These are phyloP conservation scores for Talaromyces stipitatus DNA, from an alignment of 495 filamentous ascomycete species.

Conservation along the genomic window DNA sequence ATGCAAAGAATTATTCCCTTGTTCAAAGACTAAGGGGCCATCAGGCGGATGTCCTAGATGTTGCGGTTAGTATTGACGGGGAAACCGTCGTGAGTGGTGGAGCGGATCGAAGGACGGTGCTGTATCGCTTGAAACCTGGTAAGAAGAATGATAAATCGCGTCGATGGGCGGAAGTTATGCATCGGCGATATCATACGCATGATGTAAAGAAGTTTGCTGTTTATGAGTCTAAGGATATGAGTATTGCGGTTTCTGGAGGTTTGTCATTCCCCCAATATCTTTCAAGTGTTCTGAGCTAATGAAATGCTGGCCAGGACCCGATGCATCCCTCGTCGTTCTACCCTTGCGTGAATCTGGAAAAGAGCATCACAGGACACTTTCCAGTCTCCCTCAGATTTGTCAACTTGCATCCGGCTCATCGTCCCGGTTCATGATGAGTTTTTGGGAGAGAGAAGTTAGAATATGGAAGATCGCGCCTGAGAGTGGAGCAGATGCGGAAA, in stretches of 20 bases:
- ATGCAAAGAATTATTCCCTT: conserved; percentile 82
- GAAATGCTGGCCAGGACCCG: conserved; percentile 54
- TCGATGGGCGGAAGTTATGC: conserved; percentile 79
- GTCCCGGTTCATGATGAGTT: conserved; percentile 71
- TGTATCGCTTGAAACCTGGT: conserved; percentile 56
- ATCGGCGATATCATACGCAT: conserved; percentile 76
- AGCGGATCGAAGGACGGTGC: conserved; percentile 77
- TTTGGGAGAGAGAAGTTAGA: conserved; percentile 84
- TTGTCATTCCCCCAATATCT: conserved; percentile 16
- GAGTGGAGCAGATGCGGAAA: conserved; percentile 29
- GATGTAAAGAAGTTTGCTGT: conserved; percentile 94
- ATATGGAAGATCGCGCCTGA: conserved; percentile 63
- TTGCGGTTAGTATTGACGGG: conserved; percentile 73
- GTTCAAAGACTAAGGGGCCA: conserved; percentile 78
- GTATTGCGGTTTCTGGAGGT: conserved; percentile 90
- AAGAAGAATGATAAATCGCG: conserved; percentile 48
- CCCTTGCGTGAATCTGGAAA: conserved; percentile 74
- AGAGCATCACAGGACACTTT: conserved; percentile 71
- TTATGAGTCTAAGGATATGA: conserved; percentile 76
- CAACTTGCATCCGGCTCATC: conserved; percentile 61
- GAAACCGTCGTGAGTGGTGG: conserved; percentile 82
- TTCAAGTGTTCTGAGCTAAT: conserved; percentile 23
- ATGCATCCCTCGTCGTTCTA: conserved; percentile 71
- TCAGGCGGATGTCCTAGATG: conserved; percentile 79
- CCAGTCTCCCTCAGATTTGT: conserved; percentile 70